Percentiles rank a stretch among this genome's conserved stretches.
Evolutionary conservation across 1,284 basidiomycete species (phyloP).

Genomic region (Exsudoporus floridanus): DNA sequence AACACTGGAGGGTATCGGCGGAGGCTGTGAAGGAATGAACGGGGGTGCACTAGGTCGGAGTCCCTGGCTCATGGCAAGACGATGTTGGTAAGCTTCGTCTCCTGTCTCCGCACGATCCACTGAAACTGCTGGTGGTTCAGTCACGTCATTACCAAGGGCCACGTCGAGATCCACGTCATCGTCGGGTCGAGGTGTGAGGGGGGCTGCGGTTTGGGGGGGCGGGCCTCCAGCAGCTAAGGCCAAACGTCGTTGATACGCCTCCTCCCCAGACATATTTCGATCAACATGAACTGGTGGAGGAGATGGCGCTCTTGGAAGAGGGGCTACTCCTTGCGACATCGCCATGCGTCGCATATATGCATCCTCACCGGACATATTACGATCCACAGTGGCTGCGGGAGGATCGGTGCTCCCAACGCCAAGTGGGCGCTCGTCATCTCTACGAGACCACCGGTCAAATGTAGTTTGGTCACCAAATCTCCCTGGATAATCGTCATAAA

Average conservation of each 20-base stretch:
- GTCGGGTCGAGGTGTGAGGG: conserved; percentile 1
- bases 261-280: conserved; percentile 54
- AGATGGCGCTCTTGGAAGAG: conserved; percentile 21
- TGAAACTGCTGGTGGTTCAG: conserved; percentile 18
- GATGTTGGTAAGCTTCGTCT: conserved; percentile 70
- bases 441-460: conserved; percentile 54
- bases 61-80: conserved; percentile 54
- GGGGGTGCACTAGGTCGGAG: conserved; percentile 25
- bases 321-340: conserved; percentile 40
- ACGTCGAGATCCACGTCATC: conserved; percentile 25
- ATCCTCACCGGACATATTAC: conserved; percentile 54
- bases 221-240: conserved; percentile 45
- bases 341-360: conserved; percentile 57
- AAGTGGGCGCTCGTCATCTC: conserved; percentile 47
- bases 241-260: conserved; percentile 61
- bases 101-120: conserved; percentile 46
- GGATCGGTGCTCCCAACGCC: conserved; percentile 31
- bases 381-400: conserved; percentile 27
- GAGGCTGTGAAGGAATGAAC: conserved; percentile 16
- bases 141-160: conserved; percentile 2
- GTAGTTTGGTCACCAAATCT: conserved; percentile 49
- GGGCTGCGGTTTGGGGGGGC: conserved; percentile 20
- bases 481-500: conserved; percentile 40
- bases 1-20: conserved; percentile 16
- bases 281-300: conserved; percentile 33